Evolutionary conservation across 2,329 filamentous ascomycete genomes (phyloP).

Genomic region (Lasiodiplodia citricola): DNA sequence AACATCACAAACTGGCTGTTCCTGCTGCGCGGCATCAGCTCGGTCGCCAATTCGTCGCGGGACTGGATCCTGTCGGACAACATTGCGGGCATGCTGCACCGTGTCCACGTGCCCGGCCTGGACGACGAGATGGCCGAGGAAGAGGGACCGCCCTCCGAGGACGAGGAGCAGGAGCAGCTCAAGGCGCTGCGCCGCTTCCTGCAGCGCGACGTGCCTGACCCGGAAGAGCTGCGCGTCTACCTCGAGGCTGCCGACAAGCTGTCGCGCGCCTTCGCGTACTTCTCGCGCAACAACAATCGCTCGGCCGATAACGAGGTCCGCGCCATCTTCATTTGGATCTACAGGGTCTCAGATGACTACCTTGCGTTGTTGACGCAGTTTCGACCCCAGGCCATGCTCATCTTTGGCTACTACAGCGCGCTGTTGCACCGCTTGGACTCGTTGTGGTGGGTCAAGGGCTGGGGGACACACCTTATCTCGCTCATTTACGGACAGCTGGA

Average conservation of each 20-base stretch:
- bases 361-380: conserved; percentile 1
- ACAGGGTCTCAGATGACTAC: conserved; percentile 4
- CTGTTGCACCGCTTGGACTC: conserved; percentile 12
- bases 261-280: conserved; percentile 1
- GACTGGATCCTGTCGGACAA: conserved; percentile 13
- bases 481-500: conserved; percentile 7
- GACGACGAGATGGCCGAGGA: background rate
- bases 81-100: conserved; percentile 14
- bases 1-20: conserved; percentile 12
- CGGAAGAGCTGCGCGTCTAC: conserved; percentile 1
- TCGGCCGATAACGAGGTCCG: background rate
- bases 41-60: background rate
- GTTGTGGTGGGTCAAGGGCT: conserved; percentile 23
- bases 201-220: conserved; percentile 1
- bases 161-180: conserved; percentile 41
- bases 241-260: conserved; percentile 20
- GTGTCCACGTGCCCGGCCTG: background rate
- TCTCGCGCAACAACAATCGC: background rate
- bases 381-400: conserved; percentile 5
- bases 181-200: conserved; percentile 26
- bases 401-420: conserved; percentile 14
- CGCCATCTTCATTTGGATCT: conserved; percentile 9
- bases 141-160: conserved; percentile 30
- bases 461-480: conserved; percentile 12
- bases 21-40: conserved; percentile 13